Base-by-base conservation (phyloP, 768 basidiomycete species). In the Gloeostereum incarnatum region DNA sequence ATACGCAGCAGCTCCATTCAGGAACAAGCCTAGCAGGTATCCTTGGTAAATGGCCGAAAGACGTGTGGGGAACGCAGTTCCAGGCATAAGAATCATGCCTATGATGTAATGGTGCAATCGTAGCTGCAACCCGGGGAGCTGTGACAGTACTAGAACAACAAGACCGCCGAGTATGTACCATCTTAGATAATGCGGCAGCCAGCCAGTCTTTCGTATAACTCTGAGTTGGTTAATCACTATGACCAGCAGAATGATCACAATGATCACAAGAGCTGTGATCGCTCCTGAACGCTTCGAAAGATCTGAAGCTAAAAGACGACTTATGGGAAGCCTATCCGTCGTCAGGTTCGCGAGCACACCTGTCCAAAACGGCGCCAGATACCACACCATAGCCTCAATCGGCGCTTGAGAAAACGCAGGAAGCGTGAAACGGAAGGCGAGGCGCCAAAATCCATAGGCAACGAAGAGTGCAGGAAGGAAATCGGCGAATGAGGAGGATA, bases 31-130 rank as follows among this genome's bases (percentile, higher is more conserved):
- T 22, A 91, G 65, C 10, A 90, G 61, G 52, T 90, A 78, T 1
- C 81, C 86, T 57, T 90, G 87, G 52, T 81, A 81, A 34, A 90
- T 68, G 0, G 82, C 83, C 6, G 81, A 87, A 21, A 79, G 62
- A 29, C 86, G 71, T 20, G 88, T 91, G 1, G 87, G 83, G 50
- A 89, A 89, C 5, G 73, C 87, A 2, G 83, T 84, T 4, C 75
- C 78, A 22, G 88, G 85, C 21, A 90, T 68, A 36, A 90, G 65
- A 7, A 71, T 65, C 56, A 91, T 80, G 0, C 80, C 73, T 19
- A 84, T 63, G 37, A 92, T 73, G 51, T 91, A 92, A 54, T 92
- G 90, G 49, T 93, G 90, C 17, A 91, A 46, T 24, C 88, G 71
- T 31, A 89, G 62, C 35, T 73, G 57, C 33, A 90, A 53, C 4